Conservation (phyloP, 2,329 filamentous ascomycete species). For the Talaromyces sp. region DNA sequence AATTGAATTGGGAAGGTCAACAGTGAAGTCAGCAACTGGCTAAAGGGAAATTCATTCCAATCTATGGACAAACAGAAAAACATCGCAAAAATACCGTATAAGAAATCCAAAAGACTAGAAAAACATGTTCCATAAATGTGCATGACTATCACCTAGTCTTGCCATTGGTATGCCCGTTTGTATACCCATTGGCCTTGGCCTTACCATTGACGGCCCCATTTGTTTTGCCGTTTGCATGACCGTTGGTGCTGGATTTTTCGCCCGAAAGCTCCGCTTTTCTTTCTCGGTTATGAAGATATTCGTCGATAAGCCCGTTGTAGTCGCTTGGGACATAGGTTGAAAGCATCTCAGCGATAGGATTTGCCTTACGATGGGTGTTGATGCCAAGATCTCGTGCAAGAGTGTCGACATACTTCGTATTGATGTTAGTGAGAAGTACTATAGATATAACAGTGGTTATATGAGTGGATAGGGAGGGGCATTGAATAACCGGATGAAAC, state of each 20-base stretch:
- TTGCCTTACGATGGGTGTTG: conserved; percentile 28
- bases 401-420: conserved; percentile 30
- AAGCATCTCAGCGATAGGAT: conserved; percentile 29
- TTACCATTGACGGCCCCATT: neutral
- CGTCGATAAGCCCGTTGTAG: conserved; percentile 30
- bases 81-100: neutral
- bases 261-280: neutral
- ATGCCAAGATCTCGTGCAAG: conserved; percentile 30
- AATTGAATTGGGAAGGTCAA: neutral
- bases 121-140: neutral
- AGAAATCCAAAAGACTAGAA: neutral
- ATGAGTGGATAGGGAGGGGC: neutral
- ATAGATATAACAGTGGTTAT: neutral
- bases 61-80: neutral
- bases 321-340: conserved; percentile 27
- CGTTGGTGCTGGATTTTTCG: neutral
- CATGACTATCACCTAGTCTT: neutral
- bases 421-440: neutral
- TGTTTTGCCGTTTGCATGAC: neutral
- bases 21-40: neutral
- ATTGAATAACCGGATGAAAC: neutral
- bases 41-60: neutral
- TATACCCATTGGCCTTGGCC: neutral
- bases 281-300: conserved; percentile 22
- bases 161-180: neutral